Evolutionary conservation across 805 yeast species (phyloP).

Genomic region (Teunomyces funiuensis): DNA sequence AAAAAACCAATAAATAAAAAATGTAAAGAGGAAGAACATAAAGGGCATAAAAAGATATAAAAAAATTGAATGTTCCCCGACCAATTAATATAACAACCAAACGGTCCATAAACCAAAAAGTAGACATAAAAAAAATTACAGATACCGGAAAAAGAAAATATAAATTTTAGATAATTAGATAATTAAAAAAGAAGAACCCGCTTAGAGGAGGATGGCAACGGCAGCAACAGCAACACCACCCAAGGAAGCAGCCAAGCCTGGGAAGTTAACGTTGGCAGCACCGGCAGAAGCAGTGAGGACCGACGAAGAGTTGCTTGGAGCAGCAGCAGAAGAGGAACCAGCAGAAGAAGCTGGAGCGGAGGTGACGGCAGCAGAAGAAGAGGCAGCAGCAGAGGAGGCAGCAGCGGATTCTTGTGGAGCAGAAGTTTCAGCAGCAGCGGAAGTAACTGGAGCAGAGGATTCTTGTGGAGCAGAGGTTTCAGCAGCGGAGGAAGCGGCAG

Average conservation of each 20-base stretch:
- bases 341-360: constrained; percentile 7
- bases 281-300: constrained; percentile 5
- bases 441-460: constrained; percentile 1
- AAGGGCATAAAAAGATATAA: no score
- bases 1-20: no score
- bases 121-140: no score
- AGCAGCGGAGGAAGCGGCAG: constrained; percentile 6
- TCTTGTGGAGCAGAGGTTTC: constrained; percentile 7
- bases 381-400: constrained; percentile 4
- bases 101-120: no score
- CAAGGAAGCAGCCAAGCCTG: constrained; percentile 10
- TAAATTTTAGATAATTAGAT: no score
- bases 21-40: no score
- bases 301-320: constrained; percentile 16
- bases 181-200: background rate
- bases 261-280: constrained; percentile 9
- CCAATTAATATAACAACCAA: no score
- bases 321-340: constrained; percentile 16
- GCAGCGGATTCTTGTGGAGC: constrained; percentile 14
- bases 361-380: constrained; percentile 3
- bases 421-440: constrained; percentile 3
- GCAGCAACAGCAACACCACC: constrained; percentile 13
- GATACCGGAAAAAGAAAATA: no score
- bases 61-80: no score
- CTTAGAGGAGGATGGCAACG: constrained; percentile 13